phyloP scores from a whole-genome alignment of 352 stramenopile species.

The Phytopythium ostracodes region DNA sequence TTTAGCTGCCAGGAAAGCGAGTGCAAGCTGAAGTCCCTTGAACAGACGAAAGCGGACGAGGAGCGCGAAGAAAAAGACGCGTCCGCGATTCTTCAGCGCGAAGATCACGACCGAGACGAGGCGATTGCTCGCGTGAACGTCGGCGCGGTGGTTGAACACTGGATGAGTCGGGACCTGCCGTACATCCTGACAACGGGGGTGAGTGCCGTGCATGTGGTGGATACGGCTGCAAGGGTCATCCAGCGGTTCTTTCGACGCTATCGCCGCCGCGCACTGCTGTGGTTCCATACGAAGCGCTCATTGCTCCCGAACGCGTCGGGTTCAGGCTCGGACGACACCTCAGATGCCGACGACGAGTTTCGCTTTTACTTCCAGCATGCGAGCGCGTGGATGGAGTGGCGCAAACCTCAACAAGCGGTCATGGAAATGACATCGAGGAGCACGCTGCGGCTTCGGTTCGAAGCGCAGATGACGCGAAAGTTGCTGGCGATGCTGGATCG shows the following conservation, averaged over 20 bases:
- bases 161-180: slow-evolving; percentile 31
- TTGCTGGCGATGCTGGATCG: slow-evolving; percentile 35
- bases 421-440: background rate
- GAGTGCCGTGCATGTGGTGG: slow-evolving; percentile 17
- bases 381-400: slow-evolving; percentile 36
- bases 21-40: background rate
- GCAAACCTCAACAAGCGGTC: too few species aligned
- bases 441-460: slow-evolving; percentile 28
- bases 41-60: background rate
- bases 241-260: slow-evolving; percentile 25
- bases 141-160: slow-evolving; percentile 22
- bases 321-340: background rate
- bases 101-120: slow-evolving; percentile 1
- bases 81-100: background rate
- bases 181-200: slow-evolving; percentile 30
- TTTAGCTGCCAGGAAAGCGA: slow-evolving; percentile 1
- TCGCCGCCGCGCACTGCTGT: slow-evolving; percentile 13
- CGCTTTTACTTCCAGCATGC: slow-evolving; percentile 39
- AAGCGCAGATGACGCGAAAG: slow-evolving; percentile 38
- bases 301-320: background rate
- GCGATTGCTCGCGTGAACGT: slow-evolving; percentile 7
- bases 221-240: slow-evolving; percentile 21
- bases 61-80: background rate
- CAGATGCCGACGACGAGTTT: slow-evolving; percentile 12
- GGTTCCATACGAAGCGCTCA: slow-evolving; percentile 19